phyloP scores from a whole-genome alignment of 768 basidiomycete genomes.

The Exsudoporus frostii region DNA sequence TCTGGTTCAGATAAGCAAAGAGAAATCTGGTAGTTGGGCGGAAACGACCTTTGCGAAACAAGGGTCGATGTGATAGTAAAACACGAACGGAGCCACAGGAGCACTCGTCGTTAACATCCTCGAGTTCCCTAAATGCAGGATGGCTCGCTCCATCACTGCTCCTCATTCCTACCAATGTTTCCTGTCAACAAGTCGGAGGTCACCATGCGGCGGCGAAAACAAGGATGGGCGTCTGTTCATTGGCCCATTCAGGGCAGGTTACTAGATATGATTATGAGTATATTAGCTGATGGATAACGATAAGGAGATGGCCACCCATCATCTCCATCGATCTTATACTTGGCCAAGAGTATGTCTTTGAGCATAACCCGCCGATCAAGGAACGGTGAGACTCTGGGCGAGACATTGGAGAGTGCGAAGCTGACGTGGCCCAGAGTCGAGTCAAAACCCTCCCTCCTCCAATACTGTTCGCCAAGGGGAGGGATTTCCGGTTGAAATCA shows the following conservation, averaged over 20 bases:
- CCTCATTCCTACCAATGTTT: not conserved
- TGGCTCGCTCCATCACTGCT: not conserved
- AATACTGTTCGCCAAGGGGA: no score
- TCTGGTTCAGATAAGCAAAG: no score
- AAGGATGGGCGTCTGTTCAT: no score
- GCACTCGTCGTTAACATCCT: not conserved
- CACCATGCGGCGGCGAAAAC: no score
- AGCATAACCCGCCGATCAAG: no score
- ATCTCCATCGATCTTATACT: not conserved
- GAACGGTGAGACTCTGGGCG: not conserved
- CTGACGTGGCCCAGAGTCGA: not conserved
- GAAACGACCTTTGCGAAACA: no score
- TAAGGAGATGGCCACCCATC: not conserved
- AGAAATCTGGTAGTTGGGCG: not conserved
- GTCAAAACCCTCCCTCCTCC: not conserved
- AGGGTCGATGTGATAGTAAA: not conserved
- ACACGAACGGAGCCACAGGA: not conserved
- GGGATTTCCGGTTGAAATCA: not conserved
- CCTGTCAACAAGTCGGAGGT: not conserved
- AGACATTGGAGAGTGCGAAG: not conserved
- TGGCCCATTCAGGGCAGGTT: no score
- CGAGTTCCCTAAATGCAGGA: not conserved
- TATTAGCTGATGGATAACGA: not conserved
- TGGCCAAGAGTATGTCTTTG: not conserved
- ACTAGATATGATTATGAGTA: no score